These are phyloP conservation scores for Telfairia occidentalis DNA, from an alignment of 331 rosid genomes.

Conservation along the genomic window DNA sequence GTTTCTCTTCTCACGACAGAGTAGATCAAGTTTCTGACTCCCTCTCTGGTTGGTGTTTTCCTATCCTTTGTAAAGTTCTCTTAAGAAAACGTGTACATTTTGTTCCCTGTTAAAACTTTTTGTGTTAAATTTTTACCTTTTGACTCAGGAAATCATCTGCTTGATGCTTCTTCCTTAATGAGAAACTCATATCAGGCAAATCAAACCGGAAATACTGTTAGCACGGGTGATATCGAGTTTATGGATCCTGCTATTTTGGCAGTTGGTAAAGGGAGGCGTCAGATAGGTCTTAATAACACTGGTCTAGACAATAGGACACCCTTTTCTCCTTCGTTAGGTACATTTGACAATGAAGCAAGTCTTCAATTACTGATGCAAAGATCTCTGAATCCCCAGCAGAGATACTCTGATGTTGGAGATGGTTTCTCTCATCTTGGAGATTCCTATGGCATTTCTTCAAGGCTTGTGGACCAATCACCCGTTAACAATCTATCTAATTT, in stretches of 20 bases:
- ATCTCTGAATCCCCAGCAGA: constrained; percentile 58
- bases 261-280: constrained; percentile 73
- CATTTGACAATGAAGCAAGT: constrained; percentile 62
- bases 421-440: constrained; percentile 46
- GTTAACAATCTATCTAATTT: constrained; percentile 45
- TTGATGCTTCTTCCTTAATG: constrained; percentile 38
- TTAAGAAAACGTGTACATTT: not conserved
- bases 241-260: constrained; percentile 94
- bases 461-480: constrained; percentile 60
- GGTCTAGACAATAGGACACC: constrained; percentile 52
- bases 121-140: not conserved
- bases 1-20: constrained; percentile 74
- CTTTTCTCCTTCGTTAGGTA: constrained; percentile 38
- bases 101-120: not conserved
- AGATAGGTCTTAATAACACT: constrained; percentile 45
- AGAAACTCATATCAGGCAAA: constrained; percentile 54
- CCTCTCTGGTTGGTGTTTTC: constrained; percentile 36
- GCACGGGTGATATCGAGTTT: constrained; percentile 58
- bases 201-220: constrained; percentile 37
- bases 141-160: constrained; percentile 50
- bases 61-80: not conserved
- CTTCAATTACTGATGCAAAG: constrained; percentile 76
- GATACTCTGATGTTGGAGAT: constrained; percentile 52
- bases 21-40: constrained; percentile 49
- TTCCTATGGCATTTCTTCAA: constrained; percentile 66